Percentiles rank a stretch among this genome's conserved stretches.
phyloP scores from a whole-genome alignment of 331 rosid genomes.

The Quercus phellos region DNA sequence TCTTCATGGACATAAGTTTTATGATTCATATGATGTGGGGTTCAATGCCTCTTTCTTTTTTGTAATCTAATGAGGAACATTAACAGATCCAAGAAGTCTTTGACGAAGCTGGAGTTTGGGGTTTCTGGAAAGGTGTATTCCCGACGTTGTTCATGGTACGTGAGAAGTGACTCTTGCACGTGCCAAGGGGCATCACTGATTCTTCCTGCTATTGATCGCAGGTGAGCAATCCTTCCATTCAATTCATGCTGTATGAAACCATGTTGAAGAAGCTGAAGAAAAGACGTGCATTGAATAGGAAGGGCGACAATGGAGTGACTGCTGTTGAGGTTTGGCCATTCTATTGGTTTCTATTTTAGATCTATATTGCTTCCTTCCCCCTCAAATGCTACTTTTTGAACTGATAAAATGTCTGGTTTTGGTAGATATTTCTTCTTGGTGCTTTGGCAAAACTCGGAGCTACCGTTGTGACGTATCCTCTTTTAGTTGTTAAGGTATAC shows the following conservation, averaged over 20 bases:
- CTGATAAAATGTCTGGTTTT: conserved; percentile 31
- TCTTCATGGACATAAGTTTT: neutral
- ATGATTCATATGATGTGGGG: neutral
- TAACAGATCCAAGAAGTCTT: conserved; percentile 78
- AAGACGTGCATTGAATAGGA: conserved; percentile 40
- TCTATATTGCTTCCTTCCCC: neutral
- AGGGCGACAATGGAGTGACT: conserved; percentile 46
- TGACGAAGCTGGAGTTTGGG: conserved; percentile 66
- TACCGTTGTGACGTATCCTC: conserved; percentile 88
- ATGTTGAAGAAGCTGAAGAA: conserved; percentile 66
- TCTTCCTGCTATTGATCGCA: conserved; percentile 38
- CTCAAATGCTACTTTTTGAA: neutral
- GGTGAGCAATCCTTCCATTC: conserved; percentile 98
- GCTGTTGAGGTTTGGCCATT: conserved; percentile 62
- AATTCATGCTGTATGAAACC: conserved; percentile 93
- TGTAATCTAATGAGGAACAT: neutral
- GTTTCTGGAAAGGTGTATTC: conserved; percentile 93
- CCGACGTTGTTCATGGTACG: conserved; percentile 93
- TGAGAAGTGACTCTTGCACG: conserved; percentile 27
- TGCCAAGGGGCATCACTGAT: conserved; percentile 30
- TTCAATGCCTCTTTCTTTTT: neutral
- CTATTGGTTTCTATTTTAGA: neutral
- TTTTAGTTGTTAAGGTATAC: conserved; percentile 86
- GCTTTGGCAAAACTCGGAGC: conserved; percentile 98
- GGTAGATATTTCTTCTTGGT: conserved; percentile 81